A percentile compares a stretch with the other conserved stretches of the same genome.
Conservation (phyloP, 805 yeast genomes). For the Scheffersomyces spartinae region DNA sequence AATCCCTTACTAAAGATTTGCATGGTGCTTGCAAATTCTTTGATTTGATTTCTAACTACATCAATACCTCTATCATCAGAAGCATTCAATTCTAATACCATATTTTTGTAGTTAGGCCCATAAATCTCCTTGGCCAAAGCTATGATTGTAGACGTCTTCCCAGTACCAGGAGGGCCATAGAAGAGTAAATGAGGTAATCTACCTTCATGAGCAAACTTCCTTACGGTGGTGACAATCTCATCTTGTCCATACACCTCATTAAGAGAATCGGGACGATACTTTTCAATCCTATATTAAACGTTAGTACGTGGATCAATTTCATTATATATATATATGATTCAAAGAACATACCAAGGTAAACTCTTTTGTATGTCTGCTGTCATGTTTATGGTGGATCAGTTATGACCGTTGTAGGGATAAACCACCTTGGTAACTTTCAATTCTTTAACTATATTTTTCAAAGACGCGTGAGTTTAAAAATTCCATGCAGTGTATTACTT, state of each 20-base stretch:
- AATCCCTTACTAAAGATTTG: conserved; percentile 83
- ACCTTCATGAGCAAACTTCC: conserved; percentile 74
- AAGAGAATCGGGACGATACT: conserved; percentile 76
- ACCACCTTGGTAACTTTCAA: too few species aligned
- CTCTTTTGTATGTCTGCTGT: too few species aligned
- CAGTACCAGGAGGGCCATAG: conserved; percentile 95
- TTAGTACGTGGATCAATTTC: too few species aligned
- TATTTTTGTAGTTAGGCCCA: conserved; percentile 69
- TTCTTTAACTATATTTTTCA: too few species aligned
- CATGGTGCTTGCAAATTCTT: conserved; percentile 90
- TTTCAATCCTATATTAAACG: conserved; percentile 96
- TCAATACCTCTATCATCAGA: conserved; percentile 97
- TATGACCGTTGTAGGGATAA: too few species aligned
- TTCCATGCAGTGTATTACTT: too few species aligned
- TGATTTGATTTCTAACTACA: conserved; percentile 95
- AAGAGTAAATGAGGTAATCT: conserved; percentile 84
- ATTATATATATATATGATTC: too few species aligned
- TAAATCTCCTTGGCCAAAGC: conserved; percentile 83
- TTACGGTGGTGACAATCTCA: conserved; percentile 74
- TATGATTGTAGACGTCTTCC: conserved; percentile 79
- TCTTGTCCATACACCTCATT: conserved; percentile 89
- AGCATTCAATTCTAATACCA: conserved; percentile 93
- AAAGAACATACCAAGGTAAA: too few species aligned
- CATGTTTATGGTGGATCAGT: too few species aligned
- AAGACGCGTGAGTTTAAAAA: too few species aligned